Conservation (phyloP, 371 early-diverging fungal genomes). For the Circinella minor region DNA sequence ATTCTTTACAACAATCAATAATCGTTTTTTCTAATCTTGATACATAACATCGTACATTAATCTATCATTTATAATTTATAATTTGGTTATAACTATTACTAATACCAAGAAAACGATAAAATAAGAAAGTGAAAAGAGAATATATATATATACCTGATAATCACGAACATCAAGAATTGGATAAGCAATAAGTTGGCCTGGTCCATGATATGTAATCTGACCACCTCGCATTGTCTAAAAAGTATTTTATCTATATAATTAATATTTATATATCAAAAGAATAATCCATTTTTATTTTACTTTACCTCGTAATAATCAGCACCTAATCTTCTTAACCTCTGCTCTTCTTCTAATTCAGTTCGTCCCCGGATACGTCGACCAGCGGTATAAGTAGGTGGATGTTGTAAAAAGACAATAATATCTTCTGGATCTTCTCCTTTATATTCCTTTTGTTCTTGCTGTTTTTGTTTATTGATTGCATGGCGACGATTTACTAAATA, state of each 20-base stretch:
- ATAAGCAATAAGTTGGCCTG: constrained; percentile 96
- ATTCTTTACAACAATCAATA: constrained; percentile 71
- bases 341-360: constrained; percentile 56
- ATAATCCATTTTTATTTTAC: not conserved
- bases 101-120: no score
- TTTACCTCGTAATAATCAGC: constrained; percentile 81
- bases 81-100: no score
- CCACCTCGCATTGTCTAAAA: constrained; percentile 82
- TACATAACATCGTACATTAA: constrained; percentile 83
- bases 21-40: constrained; percentile 76
- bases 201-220: constrained; percentile 96
- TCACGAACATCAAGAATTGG: constrained; percentile 86
- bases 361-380: constrained; percentile 83
- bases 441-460: not conserved
- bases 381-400: constrained; percentile 89
- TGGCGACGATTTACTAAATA: constrained; percentile 49
- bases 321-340: constrained; percentile 61
- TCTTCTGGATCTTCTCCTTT: constrained; percentile 43
- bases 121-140: no score
- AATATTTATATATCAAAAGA: not conserved
- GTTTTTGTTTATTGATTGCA: constrained; percentile 21
- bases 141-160: constrained; percentile 45
- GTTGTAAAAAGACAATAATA: constrained; percentile 83
- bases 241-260: not conserved
- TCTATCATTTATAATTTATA: constrained; percentile 26